Conservation (phyloP, 108 stramenopile species). For the Nitzschia putrida region DNA sequence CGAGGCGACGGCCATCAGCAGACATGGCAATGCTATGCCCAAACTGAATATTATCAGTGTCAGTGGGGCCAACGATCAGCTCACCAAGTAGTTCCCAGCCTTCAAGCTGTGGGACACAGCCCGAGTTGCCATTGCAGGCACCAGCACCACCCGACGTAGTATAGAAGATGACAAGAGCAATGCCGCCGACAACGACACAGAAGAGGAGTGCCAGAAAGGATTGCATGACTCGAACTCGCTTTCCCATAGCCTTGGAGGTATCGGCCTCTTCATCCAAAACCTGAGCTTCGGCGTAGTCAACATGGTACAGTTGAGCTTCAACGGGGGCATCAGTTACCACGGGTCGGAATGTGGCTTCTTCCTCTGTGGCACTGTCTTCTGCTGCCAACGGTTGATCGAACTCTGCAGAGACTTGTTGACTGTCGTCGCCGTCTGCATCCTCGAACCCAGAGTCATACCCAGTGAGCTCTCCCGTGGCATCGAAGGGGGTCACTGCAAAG, state of each 20-base stretch:
- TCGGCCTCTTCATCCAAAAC: conserved; percentile 12
- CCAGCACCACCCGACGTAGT: background rate
- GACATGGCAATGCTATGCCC: conserved; percentile 39
- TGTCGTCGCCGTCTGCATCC: conserved; percentile 10
- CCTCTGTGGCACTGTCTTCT: background rate
- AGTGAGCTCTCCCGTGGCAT: conserved; percentile 5
- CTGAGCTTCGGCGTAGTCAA: conserved; percentile 15
- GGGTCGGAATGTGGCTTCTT: conserved; percentile 12
- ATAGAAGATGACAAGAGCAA: conserved; percentile 16
- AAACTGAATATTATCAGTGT: conserved; percentile 32
- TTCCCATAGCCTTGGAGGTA: conserved; percentile 3
- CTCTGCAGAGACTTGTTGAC: background rate
- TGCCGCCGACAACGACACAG: conserved; percentile 8
- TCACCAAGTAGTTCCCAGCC: conserved; percentile 35
- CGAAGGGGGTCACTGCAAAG: conserved; percentile 31
- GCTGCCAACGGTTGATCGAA: background rate
- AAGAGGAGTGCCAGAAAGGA: background rate
- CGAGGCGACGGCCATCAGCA: conserved; percentile 35
- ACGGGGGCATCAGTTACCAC: conserved; percentile 21
- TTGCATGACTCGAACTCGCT: conserved; percentile 10
- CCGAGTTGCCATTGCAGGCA: background rate
- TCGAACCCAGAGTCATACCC: conserved; percentile 46
- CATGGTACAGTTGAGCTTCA: conserved; percentile 31
- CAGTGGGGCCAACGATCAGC: conserved; percentile 28
- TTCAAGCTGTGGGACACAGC: conserved; percentile 5